These are phyloP conservation scores for Fonticula alba DNA, from an alignment of 78 protist genomes.

Conservation along the genomic window DNA sequence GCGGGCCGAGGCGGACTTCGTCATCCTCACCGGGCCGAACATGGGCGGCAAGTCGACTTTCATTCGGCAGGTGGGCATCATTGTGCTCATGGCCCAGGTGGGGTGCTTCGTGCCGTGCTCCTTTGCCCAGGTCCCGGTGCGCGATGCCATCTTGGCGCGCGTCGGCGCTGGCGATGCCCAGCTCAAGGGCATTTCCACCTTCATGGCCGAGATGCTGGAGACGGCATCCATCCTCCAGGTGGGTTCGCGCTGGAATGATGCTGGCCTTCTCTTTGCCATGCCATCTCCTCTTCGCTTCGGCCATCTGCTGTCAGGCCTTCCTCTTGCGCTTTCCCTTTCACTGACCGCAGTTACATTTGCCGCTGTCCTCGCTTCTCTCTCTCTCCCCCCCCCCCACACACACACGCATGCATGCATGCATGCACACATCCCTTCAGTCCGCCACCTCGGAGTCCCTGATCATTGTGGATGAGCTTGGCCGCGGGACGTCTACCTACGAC, in stretches of 20 bases:
- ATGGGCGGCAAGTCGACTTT: conserved; percentile 71
- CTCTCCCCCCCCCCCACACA: too few relatives aligned
- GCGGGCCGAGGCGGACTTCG: conserved; percentile 12
- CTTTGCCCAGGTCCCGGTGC: conserved; percentile 13
- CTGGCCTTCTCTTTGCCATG: too few relatives aligned
- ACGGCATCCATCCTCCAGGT: conserved; percentile 69
- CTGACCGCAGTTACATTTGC: too few relatives aligned
- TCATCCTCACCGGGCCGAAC: conserved; percentile 80
- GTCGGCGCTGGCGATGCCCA: conserved; percentile 94
- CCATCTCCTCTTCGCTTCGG: too few relatives aligned
- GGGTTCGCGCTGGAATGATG: too few relatives aligned
- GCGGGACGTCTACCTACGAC: conserved; percentile 97
- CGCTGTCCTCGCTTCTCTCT: too few relatives aligned
- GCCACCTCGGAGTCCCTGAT: conserved; percentile 67
- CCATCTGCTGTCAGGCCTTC: too few relatives aligned
- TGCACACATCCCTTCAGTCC: too few relatives aligned
- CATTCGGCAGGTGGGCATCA: conserved; percentile 41
- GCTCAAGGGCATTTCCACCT: conserved; percentile 80
- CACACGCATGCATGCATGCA: too few relatives aligned
- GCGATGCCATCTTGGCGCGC: conserved; percentile 72
- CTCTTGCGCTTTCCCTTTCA: too few relatives aligned
- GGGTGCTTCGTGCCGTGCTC: background rate
- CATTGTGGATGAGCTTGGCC: conserved; percentile 94
- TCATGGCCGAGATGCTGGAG: conserved; percentile 98
- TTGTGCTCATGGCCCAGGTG: conserved; percentile 26